Conservation (phyloP, 163 green algal species). For the Smithsoniella earleae region DNA sequence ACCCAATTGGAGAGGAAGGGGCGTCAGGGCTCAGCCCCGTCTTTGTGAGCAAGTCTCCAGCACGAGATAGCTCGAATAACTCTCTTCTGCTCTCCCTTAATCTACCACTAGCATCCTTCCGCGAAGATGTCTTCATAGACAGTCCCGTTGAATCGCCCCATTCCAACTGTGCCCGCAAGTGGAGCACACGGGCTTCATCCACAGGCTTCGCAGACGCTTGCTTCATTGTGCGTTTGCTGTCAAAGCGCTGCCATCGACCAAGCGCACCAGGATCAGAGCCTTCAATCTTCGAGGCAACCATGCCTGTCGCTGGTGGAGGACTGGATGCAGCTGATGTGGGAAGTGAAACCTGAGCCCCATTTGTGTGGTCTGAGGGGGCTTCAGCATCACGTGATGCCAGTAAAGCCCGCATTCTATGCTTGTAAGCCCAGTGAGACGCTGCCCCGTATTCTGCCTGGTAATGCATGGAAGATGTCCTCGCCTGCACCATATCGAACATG, state of each 20-base stretch:
- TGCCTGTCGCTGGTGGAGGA: no score
- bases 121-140: no score
- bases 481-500: no score
- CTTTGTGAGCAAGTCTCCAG: background rate
- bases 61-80: slow-evolving; percentile 15
- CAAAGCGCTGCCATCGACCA: background rate
- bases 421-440: slow-evolving; percentile 78
- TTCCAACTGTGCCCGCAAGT: slow-evolving; percentile 61
- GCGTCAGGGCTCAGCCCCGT: no score
- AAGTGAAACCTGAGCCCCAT: background rate
- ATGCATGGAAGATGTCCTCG: slow-evolving; percentile 72
- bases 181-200: slow-evolving; percentile 36
- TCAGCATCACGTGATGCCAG: background rate
- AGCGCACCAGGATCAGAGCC: background rate
- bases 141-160: slow-evolving; percentile 45
- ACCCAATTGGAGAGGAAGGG: no score
- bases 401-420: slow-evolving; percentile 43
- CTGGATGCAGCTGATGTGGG: background rate
- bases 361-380: background rate
- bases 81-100: slow-evolving; percentile 8
- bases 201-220: background rate
- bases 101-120: no score
- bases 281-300: background rate
- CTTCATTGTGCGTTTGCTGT: background rate
- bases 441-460: slow-evolving; percentile 67